Evolutionary conservation across 257 asterid genomes (phyloP), one percentile per base, ranked within the genome.

Genomic region (Nicotiana noctiflora): DNA sequence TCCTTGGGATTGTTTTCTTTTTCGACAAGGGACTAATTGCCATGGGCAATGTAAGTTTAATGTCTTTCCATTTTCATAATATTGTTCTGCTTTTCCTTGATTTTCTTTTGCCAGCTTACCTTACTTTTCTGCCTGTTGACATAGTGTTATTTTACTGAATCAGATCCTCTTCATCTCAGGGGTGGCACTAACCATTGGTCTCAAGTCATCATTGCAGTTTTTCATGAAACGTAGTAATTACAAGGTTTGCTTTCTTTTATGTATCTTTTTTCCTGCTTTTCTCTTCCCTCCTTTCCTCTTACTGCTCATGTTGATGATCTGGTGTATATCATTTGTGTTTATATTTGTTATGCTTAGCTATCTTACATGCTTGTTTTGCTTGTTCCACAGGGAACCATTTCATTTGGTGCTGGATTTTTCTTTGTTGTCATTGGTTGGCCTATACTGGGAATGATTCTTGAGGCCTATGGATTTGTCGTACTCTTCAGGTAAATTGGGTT

Each of bases 151-250:
- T 66, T 82, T 75, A 64, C 83, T 83, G 80, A 52, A 85, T 82
- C 92, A 95, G 99, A 95, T 93, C 86, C 97, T 95, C 84, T 95
- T 95, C 92, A 75, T 95, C 82, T 91, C 99, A 52, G 99, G 99
- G 61, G 99, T 95, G 86, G 86, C 86, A 29, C 79, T 95, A 82
- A 95, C 99, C 80, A 95, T 95, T 79, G 99, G 99, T 59, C 90
- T 89, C 32, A 90, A 91, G 92, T 89, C 99, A 59, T 93, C 98
- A 4, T 46, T 85, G 79, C 99, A 93, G 91, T 95, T 95, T 91
- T 95, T 95, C 53, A 91, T 89, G 95, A 93, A 92, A 85, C 99
- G 88, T 77, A 87, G 93, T 2, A 95, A 93, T 83, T 95, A 84
- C 79, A 95, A 95, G 99, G 99, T 91, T 81, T 84, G 27, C 31